These are phyloP conservation scores for Naganishia randhawae DNA, from an alignment of 768 basidiomycete species.

Conservation along the genomic window DNA sequence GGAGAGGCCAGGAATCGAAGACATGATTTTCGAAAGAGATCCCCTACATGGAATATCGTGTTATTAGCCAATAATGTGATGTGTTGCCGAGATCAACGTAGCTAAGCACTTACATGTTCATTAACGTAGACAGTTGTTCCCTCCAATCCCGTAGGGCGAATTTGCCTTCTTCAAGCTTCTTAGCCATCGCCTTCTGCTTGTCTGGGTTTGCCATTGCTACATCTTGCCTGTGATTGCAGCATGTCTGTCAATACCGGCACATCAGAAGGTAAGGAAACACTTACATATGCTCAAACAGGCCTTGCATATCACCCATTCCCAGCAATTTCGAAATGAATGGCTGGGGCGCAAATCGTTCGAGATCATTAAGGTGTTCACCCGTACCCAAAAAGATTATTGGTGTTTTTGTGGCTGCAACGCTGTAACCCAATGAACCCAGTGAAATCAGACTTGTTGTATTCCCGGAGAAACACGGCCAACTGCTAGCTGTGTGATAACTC, in stretches of 20 bases:
- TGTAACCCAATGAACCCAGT: conserved; percentile 45
- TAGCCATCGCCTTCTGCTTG: conserved; percentile 97
- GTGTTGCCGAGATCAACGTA: conserved; percentile 26
- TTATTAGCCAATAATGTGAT: conserved; percentile 1
- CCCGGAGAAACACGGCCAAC: no score
- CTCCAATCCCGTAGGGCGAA: conserved; percentile 95
- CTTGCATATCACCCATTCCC: conserved; percentile 93
- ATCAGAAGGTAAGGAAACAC: conserved; percentile 2
- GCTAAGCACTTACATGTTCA: conserved; percentile 91
- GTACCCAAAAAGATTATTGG: conserved; percentile 98
- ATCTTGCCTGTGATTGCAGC: conserved; percentile 60
- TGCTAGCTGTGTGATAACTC: conserved; percentile 45
- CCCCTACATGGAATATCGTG: conserved; percentile 61
- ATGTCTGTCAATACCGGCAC: neutral
- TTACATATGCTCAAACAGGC: conserved; percentile 91
- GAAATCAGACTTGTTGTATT: neutral
- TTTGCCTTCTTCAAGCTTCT: conserved; percentile 86
- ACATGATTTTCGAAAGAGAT: conserved; percentile 96
- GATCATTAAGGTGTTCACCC: conserved; percentile 94
- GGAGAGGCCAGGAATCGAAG: conserved; percentile 96
- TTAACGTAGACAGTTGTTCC: conserved; percentile 93
- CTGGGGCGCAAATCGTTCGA: conserved; percentile 90
- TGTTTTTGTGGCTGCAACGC: conserved; percentile 96
- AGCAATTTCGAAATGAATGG: conserved; percentile 96
- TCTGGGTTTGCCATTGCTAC: conserved; percentile 88